Base-by-base conservation (phyloP, 2,329 filamentous ascomycete species). In the Aspergillus costaricaensis region DNA sequence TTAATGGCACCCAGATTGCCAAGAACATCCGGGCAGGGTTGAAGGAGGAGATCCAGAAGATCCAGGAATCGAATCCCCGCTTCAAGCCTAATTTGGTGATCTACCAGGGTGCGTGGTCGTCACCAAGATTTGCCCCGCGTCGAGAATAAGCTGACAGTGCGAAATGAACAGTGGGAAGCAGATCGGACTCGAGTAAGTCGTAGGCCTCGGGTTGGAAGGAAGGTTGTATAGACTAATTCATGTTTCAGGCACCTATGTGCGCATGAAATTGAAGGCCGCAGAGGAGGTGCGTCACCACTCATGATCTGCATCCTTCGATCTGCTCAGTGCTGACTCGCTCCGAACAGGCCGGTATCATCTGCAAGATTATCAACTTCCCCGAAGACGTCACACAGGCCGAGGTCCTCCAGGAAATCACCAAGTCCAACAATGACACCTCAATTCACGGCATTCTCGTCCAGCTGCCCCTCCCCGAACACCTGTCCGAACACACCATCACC, bases 221-320 rank as follows among this genome's bases (percentile, higher is more conserved):
- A 15, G 44, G 38, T 54, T 43, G 53, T 10, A 54, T 17, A 39
- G 27, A 50, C 66, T 77, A 69, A 76, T 69, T 65, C 27, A 50
- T 49, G 61, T 60, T 59, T 65, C 59, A 94, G 91, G 89, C 73
- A 98, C 94, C 55, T 99, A 99, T 90, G 94, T 99, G 79, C 93
- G 93, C 80, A 99, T 99, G 95, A 99, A 99, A 83, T 82, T 97
- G 73, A 99, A 97, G 85, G 95, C 95, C 67, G 95, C 95, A 60
- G 83, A 91, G 76, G 95, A 98, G 85, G 91, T 92, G 81, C 69
- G 80, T 57, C 59, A 23, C n/a, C 12, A 47, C 17, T 32, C n/a
- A 56, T 2, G 25, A 43, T 27, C 39, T 2, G 9, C 27, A 12
- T 21, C 15, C 44, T 15, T 48, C 58, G 15, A n/a, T 48, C 25